Percentiles rank a stretch among this genome's conserved stretches.
Conservation (phyloP, 495 filamentous ascomycete species). For the Terfezia claveryi region DNA sequence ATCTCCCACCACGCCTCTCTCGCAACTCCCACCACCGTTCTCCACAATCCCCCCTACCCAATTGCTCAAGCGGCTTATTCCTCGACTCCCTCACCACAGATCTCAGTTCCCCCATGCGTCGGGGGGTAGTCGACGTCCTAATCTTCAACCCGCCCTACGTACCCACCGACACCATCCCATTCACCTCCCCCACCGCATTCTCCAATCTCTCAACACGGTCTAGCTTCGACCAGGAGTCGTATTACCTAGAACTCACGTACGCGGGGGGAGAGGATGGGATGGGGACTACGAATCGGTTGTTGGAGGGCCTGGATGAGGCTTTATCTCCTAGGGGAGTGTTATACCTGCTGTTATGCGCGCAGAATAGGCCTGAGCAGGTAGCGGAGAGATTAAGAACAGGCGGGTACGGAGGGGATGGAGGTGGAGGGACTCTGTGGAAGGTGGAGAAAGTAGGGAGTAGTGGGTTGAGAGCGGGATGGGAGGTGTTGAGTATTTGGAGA, state of each 20-base stretch:
- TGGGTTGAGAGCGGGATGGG: constrained; percentile 77
- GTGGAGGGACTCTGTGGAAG: constrained; percentile 31
- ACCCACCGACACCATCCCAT: constrained; percentile 52
- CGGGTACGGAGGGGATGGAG: constrained; percentile 7
- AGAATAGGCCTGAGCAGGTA: constrained; percentile 62
- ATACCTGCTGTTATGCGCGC: constrained; percentile 71
- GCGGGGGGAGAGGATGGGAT: constrained; percentile 79
- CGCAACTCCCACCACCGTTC: constrained; percentile 41
- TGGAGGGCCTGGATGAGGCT: constrained; percentile 40
- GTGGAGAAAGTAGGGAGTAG: constrained; percentile 63
- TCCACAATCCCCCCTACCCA: constrained; percentile 8
- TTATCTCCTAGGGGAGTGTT: constrained; percentile 53
- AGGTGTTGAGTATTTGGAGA: constrained; percentile 25
- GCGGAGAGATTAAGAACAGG: constrained; percentile 38
- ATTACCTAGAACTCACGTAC: constrained; percentile 65
- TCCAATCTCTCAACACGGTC: constrained; percentile 16
- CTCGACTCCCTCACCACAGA: constrained; percentile 44
- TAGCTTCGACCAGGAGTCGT: constrained; percentile 47
- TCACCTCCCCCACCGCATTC: constrained; percentile 20
- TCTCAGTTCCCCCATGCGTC: constrained; percentile 35
- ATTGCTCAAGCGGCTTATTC: constrained; percentile 22
- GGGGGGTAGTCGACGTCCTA: constrained; percentile 47
- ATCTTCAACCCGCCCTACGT: constrained; percentile 97
- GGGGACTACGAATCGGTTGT: constrained; percentile 64
- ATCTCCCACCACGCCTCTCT: constrained; percentile 60